phyloP scores from a whole-genome alignment of 352 stramenopile species.

The Nothophytophthora sp. region DNA sequence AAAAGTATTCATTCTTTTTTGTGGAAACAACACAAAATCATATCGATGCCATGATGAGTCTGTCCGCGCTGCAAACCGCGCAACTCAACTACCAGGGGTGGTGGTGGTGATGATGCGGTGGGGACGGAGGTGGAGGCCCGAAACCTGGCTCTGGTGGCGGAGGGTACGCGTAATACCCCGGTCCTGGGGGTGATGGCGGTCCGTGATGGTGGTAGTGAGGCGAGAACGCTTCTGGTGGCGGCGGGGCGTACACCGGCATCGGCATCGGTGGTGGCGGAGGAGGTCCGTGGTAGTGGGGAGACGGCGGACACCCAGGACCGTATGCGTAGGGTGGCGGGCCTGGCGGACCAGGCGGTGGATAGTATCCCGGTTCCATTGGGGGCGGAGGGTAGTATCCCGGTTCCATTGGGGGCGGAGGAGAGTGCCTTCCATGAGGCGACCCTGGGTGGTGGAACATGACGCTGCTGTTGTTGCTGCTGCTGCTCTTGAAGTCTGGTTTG shows the following conservation, averaged over 20 bases:
- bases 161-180: constrained; percentile 7
- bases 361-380: constrained; percentile 2
- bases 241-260: constrained; percentile 10
- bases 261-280: too few species aligned
- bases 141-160: constrained; percentile 2
- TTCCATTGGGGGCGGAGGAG: constrained; percentile 8
- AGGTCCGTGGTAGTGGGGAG: too few species aligned
- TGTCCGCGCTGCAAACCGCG: too few species aligned
- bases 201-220: constrained; percentile 12
- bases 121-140: constrained; percentile 3
- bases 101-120: constrained; percentile 14
- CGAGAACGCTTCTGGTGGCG: constrained; percentile 1
- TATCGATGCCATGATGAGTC: too few species aligned
- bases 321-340: constrained; percentile 13
- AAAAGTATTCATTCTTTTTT: too few species aligned
- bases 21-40: too few species aligned
- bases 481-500: background rate
- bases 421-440: constrained; percentile 15
- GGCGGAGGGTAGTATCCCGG: constrained; percentile 6
- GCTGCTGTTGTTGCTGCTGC: background rate
- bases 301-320: constrained; percentile 2
- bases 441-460: constrained; percentile 11
- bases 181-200: constrained; percentile 6
- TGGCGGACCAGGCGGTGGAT: constrained; percentile 3
- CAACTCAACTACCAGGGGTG: constrained; percentile 17